Percentiles rank a stretch among this genome's conserved stretches.
These are phyloP conservation scores for Posidonia australis DNA, from an alignment of 106 monocot genomes.

Conservation along the genomic window DNA sequence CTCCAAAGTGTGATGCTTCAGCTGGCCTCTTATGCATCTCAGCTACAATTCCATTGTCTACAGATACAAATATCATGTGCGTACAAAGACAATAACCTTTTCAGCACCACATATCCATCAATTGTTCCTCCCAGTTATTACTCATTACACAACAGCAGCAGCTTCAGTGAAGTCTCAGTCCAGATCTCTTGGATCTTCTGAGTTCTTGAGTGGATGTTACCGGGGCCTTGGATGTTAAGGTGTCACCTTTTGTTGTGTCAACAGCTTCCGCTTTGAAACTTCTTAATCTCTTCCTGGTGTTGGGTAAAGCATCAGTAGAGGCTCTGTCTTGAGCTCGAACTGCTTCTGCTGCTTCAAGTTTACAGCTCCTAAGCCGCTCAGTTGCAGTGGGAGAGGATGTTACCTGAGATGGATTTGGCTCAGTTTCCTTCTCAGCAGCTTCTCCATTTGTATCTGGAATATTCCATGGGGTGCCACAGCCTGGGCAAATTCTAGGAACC, in stretches of 20 bases:
- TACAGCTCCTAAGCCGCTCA: slow-evolving; percentile 9
- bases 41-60: no score
- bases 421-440: slow-evolving; percentile 16
- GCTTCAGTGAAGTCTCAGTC: background rate
- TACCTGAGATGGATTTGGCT: slow-evolving; percentile 5
- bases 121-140: no score
- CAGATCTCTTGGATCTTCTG: slow-evolving; percentile 2
- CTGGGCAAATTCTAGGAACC: background rate
- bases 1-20: no score
- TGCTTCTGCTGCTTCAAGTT: slow-evolving; percentile 12
- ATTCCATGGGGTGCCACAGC: background rate
- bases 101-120: no score
- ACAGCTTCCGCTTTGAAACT: slow-evolving; percentile 19
- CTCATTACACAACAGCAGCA: background rate
- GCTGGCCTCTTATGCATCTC: no score
- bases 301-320: background rate
- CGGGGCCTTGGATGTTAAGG: background rate
- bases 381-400: background rate
- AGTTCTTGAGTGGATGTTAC: background rate
- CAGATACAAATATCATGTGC: no score
- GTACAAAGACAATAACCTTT: no score
- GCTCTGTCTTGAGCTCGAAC: slow-evolving; percentile 5
- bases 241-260: background rate
- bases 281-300: slow-evolving; percentile 4
- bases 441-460: background rate